Conservation (phyloP, 768 basidiomycete species). For the Tricholoma saponaceum region DNA sequence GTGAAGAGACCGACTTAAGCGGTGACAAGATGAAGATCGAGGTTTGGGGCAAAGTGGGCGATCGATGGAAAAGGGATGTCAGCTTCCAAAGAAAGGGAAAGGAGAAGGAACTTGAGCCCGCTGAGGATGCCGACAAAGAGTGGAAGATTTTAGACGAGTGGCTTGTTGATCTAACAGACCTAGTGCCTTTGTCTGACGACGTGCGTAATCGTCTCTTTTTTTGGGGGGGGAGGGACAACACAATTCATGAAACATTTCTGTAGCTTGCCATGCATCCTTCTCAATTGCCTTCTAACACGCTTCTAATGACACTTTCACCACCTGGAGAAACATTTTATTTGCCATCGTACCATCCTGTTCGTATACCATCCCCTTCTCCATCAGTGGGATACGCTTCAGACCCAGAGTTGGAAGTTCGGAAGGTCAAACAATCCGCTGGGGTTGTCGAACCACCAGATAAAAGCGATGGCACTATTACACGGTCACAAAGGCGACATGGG, state of each 20-base stretch:
- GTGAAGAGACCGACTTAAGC: slow-evolving; percentile 50
- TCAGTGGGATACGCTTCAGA: slow-evolving; percentile 66
- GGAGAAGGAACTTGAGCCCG: slow-evolving; percentile 19
- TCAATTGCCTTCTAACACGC: slow-evolving; percentile 67
- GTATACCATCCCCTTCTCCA: slow-evolving; percentile 50
- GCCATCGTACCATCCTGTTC: slow-evolving; percentile 30
- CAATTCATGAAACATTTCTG: slow-evolving; percentile 13
- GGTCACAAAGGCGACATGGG: slow-evolving; percentile 30
- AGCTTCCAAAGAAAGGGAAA: slow-evolving; percentile 44
- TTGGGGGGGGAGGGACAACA: too few relatives aligned
- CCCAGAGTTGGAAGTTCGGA: slow-evolving; percentile 54
- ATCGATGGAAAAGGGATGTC: slow-evolving; percentile 14
- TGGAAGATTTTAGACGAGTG: slow-evolving; percentile 73
- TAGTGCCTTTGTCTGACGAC: slow-evolving; percentile 57
- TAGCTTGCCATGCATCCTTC: slow-evolving; percentile 27
- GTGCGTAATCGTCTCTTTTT: slow-evolving; percentile 37
- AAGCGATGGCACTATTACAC: slow-evolving; percentile 15
- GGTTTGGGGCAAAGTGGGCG: slow-evolving; percentile 50
- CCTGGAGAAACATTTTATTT: slow-evolving; percentile 58
- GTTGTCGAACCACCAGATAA: slow-evolving; percentile 6
- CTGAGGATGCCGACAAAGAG: slow-evolving; percentile 17
- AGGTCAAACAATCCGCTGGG: slow-evolving; percentile 28
- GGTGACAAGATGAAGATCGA: slow-evolving; percentile 49
- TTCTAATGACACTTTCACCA: slow-evolving; percentile 63
- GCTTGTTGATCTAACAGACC: slow-evolving; percentile 54